phyloP scores from a whole-genome alignment of 805 yeast species.

The Teunomyces gatunensis region DNA sequence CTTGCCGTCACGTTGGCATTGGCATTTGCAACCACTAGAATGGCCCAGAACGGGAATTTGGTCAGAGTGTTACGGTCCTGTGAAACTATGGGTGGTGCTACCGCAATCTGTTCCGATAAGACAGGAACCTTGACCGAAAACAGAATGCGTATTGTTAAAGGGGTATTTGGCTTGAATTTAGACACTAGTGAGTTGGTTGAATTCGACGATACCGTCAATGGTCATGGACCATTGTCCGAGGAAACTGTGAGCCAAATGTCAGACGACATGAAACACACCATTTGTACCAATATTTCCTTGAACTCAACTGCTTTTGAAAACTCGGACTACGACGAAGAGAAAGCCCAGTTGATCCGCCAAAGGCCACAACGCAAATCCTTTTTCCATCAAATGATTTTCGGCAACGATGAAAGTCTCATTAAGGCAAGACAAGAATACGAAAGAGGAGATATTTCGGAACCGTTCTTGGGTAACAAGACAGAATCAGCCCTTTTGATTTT shows the following conservation, averaged over 20 bases:
- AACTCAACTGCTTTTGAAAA: conserved; percentile 93
- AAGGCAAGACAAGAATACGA: conserved; percentile 6
- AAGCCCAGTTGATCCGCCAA: conserved; percentile 21
- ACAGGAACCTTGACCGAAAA: conserved; percentile 97
- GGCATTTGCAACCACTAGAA: conserved; percentile 97
- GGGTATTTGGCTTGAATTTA: conserved; percentile 53
- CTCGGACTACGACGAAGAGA: conserved; percentile 37
- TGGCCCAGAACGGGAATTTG: conserved; percentile 94
- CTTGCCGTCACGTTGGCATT: conserved; percentile 94
- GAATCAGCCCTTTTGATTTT: conserved; percentile 82
- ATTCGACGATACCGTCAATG: conserved; percentile 47
- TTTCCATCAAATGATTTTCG: conserved; percentile 22
- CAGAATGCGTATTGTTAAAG: conserved; percentile 84
- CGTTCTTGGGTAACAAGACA: conserved; percentile 88
- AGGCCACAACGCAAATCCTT: conserved; percentile 30
- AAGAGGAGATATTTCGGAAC: conserved; percentile 41
- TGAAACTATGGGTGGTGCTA: conserved; percentile 99
- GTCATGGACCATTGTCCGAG: conserved; percentile 21
- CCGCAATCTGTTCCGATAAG: conserved; percentile 94
- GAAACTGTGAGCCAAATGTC: conserved; percentile 19
- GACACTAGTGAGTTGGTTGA: conserved; percentile 21
- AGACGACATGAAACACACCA: conserved; percentile 19
- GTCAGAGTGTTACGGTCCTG: conserved; percentile 93
- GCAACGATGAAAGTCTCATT: conserved; percentile 3
- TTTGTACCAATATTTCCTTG: conserved; percentile 58